Evolutionary conservation across 1,139 yeast genomes (phyloP), one percentile per base, ranked within the genome.

Genomic region (Torulaspora globosa): DNA sequence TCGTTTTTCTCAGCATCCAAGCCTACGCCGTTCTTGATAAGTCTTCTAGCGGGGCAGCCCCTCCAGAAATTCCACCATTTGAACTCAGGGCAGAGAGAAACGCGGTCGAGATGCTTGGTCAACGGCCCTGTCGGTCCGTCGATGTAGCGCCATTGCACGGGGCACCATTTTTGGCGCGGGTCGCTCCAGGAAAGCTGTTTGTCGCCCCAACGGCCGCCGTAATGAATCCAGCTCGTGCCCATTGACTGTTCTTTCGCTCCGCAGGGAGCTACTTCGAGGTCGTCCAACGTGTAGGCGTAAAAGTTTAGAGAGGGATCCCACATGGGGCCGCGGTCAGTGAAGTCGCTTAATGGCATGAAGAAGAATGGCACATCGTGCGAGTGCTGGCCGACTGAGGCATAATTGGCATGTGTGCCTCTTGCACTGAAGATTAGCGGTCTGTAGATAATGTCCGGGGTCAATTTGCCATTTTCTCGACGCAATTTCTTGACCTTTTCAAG

Each of bases 401-500:
- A 92, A 65, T 90, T 90, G 12, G 97, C 97, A 68, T 92, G 98
- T 0, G 98, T 92, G 0, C 98, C 98, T 52, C 96, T 72, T 0
- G 97, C 97, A 32, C 95, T 80, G 65, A 85, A 92, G 1, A 92
- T 76, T 12, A 89, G 75, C 0, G 97, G 97, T 44, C 84, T 70
- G 32, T 62, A 62, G 23, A 62, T 51, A 5, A 59, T 49, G 57
- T 69, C 57, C 7, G 64, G 61, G 1, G 62, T 56, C 15, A 58
- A 44, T 42, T 57, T 59, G 1, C 65, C 61, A 41, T 57, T 50
- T 2, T 52, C 52, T 30, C 59, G 55, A 41, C 53, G 57, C 41
- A 60, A 45, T 39, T 61, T 56, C 44, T 78, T 79, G 47, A 76
- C 75, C 60, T 84, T 85, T 60, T 89, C 96, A 51, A 89, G 69